phyloP scores from a whole-genome alignment of 116 monocot genomes.

The Phalaenopsis hybrid region DNA sequence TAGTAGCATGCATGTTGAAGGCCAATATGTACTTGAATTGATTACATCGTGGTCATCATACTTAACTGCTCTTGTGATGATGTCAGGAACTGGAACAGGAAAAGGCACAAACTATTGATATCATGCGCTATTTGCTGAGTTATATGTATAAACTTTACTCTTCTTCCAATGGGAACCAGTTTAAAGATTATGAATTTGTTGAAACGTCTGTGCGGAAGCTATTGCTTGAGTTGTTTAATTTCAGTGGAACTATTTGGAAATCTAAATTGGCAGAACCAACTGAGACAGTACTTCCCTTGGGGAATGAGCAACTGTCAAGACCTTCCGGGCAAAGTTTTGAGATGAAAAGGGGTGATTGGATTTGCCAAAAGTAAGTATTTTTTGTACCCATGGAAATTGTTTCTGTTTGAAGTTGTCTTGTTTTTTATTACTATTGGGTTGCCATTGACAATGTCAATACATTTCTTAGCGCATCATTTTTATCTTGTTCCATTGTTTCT shows the following conservation, averaged over 20 bases:
- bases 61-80: neutral
- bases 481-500: too few relatives aligned
- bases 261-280: slow-evolving; percentile 25
- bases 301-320: slow-evolving; percentile 34
- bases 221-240: slow-evolving; percentile 49
- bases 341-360: slow-evolving; percentile 94
- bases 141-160: slow-evolving; percentile 30
- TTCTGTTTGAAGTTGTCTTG: too few relatives aligned
- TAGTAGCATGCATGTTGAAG: neutral
- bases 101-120: slow-evolving; percentile 61
- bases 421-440: too few relatives aligned
- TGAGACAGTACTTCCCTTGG: slow-evolving; percentile 5
- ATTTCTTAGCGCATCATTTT: too few relatives aligned
- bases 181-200: slow-evolving; percentile 26
- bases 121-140: slow-evolving; percentile 76
- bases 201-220: slow-evolving; percentile 55
- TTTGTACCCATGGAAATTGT: neutral
- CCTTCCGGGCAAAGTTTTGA: slow-evolving; percentile 47
- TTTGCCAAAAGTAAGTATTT: slow-evolving; percentile 75
- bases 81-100: slow-evolving; percentile 46
- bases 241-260: slow-evolving; percentile 17
- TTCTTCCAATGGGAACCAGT: slow-evolving; percentile 4
- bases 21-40: neutral
- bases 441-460: too few relatives aligned
- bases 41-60: neutral